Conservation (phyloP, 225 moss, liverwort and hornwort species). For the Polytrichum commune region DNA sequence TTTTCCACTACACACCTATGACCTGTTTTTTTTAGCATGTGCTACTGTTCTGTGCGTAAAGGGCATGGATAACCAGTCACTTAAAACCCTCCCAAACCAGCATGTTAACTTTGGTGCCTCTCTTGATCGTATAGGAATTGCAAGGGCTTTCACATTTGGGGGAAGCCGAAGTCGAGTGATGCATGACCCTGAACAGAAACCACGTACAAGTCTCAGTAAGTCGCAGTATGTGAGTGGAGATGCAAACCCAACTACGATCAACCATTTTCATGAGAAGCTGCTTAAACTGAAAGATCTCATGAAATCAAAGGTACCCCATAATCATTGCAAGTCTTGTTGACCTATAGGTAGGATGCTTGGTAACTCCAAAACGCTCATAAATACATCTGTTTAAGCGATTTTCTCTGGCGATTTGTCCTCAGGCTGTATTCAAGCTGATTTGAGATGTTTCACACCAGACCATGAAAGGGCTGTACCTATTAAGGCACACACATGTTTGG, state of each 20-base stretch:
- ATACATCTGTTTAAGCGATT: no score
- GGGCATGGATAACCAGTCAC: no score
- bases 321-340: background rate
- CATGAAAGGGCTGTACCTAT: background rate
- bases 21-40: no score
- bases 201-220: slow-evolving; percentile 69
- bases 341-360: background rate
- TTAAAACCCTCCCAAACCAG: no score
- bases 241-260: slow-evolving; percentile 70
- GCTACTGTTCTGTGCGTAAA: no score
- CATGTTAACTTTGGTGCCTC: background rate
- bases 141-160: slow-evolving; percentile 77
- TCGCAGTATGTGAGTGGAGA: slow-evolving; percentile 45
- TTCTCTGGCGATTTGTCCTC: background rate
- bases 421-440: background rate
- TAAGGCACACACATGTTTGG: background rate
- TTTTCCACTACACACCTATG: no score
- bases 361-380: no score
- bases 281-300: slow-evolving; percentile 78
- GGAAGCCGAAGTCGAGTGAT: slow-evolving; percentile 74
- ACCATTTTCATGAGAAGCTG: slow-evolving; percentile 95
- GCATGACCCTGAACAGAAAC: slow-evolving; percentile 66
- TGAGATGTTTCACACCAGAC: background rate
- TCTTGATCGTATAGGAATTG: slow-evolving; percentile 53
- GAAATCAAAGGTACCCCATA: slow-evolving; percentile 69